Evolutionary conservation across 2,329 filamentous ascomycete species (phyloP), one percentile per base, ranked within the genome.

Genomic region (Cordyceps cateniannulata): DNA sequence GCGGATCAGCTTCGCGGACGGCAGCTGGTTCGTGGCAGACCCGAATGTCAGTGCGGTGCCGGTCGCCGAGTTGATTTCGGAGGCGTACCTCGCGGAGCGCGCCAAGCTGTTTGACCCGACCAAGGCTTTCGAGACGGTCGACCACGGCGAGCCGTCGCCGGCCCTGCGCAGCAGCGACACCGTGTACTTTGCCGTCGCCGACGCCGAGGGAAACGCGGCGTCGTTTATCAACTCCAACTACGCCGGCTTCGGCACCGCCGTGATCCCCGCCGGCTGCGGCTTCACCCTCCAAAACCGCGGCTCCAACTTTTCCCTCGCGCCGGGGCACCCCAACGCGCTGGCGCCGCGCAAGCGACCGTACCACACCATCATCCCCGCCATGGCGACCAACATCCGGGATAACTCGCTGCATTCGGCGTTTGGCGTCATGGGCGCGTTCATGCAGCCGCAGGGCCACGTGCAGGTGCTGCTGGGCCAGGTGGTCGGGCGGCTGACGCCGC

Each of bases 191-290:
- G 86, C 88, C 61, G 89, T 89, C 12, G 89, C 92, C 0, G 95
- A 98, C 76, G 75, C 79, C 1, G 78, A 85, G 35, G 95, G 95
- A 59, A 98, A 98, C 74, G 93, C 89, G 38, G 93, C 95, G 58
- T 95, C 89, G 24, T 97, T 98, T 77, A 98, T 98, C 78, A 98
- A 96, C 81, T 93, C 88, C 75, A 96, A 93, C 79, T 98, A 93
- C 75, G 87, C 83, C 60, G 91, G 91, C 0, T 93, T 98, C 73
- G 95, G 95, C 57, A 95, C 91, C 0, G 82, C 79, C 66, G 96
- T 98, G 70, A 85, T 99, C 55, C 93, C 95, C 22, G 77, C 80
- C 47, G 90, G 88, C 7, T 96, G 91, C 72, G 93, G 93, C 8
- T 98, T 98, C 77, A 93, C 91, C 1, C 82, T 99, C 22, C 95